Evolutionary conservation across 2,329 filamentous ascomycete species (phyloP).

Genomic region (Alternaria solani): DNA sequence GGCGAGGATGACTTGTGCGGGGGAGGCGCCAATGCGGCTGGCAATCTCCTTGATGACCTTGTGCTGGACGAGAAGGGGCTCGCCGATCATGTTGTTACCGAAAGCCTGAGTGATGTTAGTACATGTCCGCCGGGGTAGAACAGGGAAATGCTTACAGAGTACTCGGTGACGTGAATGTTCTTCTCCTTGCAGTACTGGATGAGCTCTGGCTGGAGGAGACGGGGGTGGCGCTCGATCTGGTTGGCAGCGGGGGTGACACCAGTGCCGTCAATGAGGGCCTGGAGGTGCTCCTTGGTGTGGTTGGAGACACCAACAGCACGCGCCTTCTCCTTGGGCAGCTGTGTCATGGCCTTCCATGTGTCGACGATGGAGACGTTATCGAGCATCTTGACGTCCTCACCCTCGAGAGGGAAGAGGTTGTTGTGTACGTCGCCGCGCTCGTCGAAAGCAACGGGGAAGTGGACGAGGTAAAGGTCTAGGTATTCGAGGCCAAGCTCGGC

Average conservation of each 20-base stretch:
- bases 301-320: constrained; percentile 43
- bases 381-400: constrained; percentile 34
- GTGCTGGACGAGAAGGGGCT: constrained; percentile 52
- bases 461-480: constrained; percentile 86
- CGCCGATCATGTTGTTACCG: constrained; percentile 66
- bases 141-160: constrained; percentile 27
- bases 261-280: constrained; percentile 61
- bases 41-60: constrained; percentile 73
- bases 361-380: constrained; percentile 66
- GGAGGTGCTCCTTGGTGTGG: constrained; percentile 51
- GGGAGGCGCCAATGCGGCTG: constrained; percentile 67
- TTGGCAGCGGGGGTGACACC: constrained; percentile 40
- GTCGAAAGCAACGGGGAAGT: constrained; percentile 67
- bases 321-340: constrained; percentile 46
- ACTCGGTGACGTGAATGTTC: constrained; percentile 43
- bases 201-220: constrained; percentile 39
- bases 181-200: constrained; percentile 42
- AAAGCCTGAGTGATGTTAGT: constrained; percentile 68
- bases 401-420: constrained; percentile 35
- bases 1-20: constrained; percentile 81
- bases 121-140: constrained; percentile 63
- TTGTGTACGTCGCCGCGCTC: constrained; percentile 52
- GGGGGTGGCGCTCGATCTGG: constrained; percentile 44
- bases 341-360: constrained; percentile 52
- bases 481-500: constrained; percentile 83